These are phyloP conservation scores for Helichrysum umbraculigerum DNA, from an alignment of 129 eudicot genomes.

Conservation along the genomic window DNA sequence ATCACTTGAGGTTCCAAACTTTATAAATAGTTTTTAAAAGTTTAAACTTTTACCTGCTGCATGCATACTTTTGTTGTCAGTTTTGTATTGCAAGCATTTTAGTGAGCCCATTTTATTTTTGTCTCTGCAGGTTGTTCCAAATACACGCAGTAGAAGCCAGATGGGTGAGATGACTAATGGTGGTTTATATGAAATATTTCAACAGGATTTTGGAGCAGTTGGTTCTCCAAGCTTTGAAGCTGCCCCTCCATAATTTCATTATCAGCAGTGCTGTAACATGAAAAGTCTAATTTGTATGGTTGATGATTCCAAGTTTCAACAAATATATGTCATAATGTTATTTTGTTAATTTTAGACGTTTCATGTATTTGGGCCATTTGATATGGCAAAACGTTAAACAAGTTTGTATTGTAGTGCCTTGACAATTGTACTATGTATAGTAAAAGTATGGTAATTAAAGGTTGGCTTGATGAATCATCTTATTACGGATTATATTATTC, in stretches of 20 bases:
- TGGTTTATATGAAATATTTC: conserved; percentile 97
- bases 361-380: too few species aligned
- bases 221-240: conserved; percentile 95
- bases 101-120: background rate
- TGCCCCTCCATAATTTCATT: conserved; percentile 91
- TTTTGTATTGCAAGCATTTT: background rate
- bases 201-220: conserved; percentile 93
- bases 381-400: too few species aligned
- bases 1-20: background rate
- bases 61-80: background rate
- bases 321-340: too few species aligned
- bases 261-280: conserved; percentile 98
- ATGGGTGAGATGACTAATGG: conserved; percentile 99
- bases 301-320: too few species aligned
- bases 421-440: too few species aligned
- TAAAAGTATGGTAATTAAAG: too few species aligned
- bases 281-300: too few species aligned
- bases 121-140: conserved; percentile 85
- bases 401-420: too few species aligned
- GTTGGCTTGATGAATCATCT: too few species aligned
- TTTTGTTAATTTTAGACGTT: too few species aligned
- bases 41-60: background rate
- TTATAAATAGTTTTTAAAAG: too few species aligned
- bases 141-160: conserved; percentile 98
- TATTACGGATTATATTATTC: too few species aligned